These are phyloP conservation scores for Coniosporium apollinis DNA, from an alignment of 495 filamentous ascomycete genomes.

Conservation along the genomic window DNA sequence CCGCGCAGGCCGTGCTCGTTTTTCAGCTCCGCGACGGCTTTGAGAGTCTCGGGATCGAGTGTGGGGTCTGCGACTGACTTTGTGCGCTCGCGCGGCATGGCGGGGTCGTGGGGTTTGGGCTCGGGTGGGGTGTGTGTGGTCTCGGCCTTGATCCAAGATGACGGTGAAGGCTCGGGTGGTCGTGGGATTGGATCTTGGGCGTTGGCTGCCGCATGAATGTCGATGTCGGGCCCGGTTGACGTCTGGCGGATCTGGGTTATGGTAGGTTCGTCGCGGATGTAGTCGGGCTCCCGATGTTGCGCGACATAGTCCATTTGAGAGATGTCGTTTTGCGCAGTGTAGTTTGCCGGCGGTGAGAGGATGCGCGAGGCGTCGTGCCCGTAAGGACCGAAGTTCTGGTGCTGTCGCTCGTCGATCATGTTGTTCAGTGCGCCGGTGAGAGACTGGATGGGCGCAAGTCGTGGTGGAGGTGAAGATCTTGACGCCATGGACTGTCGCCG, in stretches of 20 bases:
- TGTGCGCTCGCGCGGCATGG: too few relatives aligned
- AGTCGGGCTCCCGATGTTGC: slow-evolving; percentile 7
- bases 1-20: slow-evolving; percentile 19
- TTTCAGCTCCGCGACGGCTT: slow-evolving; percentile 18
- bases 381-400: slow-evolving; percentile 1
- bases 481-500: slow-evolving; percentile 14
- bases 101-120: slow-evolving; percentile 16
- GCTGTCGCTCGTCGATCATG: slow-evolving; percentile 4
- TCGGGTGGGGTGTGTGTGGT: slow-evolving; percentile 16
- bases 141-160: slow-evolving; percentile 20
- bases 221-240: too few relatives aligned
- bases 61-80: slow-evolving; percentile 6
- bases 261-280: slow-evolving; percentile 11
- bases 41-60: slow-evolving; percentile 13
- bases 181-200: slow-evolving; percentile 2
- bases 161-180: neutral
- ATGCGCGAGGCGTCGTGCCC: slow-evolving; percentile 9
- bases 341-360: neutral
- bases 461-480: slow-evolving; percentile 10
- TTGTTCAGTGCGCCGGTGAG: slow-evolving; percentile 1
- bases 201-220: slow-evolving; percentile 4
- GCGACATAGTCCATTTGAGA: neutral
- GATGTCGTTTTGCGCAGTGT: neutral
- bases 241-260: slow-evolving; percentile 11
- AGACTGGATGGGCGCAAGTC: slow-evolving; percentile 19